A percentile compares a stretch with the other conserved stretches of the same genome.
These are phyloP conservation scores for Setomelanomma holmii DNA, from an alignment of 2,329 filamentous ascomycete species.

Conservation along the genomic window DNA sequence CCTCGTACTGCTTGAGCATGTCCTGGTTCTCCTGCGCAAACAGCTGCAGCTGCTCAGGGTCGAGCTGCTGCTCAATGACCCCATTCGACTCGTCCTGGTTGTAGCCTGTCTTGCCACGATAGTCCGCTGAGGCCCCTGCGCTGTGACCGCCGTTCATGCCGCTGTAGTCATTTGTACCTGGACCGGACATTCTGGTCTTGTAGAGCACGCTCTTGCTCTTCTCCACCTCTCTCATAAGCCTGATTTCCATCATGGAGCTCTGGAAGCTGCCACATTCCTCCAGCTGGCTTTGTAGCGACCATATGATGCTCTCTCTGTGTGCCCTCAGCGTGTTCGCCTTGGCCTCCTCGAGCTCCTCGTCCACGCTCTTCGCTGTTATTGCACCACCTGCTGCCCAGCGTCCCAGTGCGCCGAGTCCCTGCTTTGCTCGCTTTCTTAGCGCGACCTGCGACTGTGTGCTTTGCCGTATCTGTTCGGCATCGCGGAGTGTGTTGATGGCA, in stretches of 20 bases:
- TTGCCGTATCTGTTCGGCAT: constrained; percentile 81
- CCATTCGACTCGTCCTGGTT: constrained; percentile 31
- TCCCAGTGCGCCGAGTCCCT: constrained; percentile 71
- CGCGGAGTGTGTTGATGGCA: constrained; percentile 78
- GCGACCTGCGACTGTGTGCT: constrained; percentile 76
- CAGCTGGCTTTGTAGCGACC: constrained; percentile 77
- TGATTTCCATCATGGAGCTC: constrained; percentile 89
- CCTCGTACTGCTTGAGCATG: constrained; percentile 92
- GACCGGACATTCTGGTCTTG: constrained; percentile 61
- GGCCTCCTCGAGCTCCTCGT: constrained; percentile 77
- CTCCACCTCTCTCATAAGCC: constrained; percentile 84
- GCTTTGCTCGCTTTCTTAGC: constrained; percentile 70
- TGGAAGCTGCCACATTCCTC: constrained; percentile 80
- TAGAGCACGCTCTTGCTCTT: constrained; percentile 86
- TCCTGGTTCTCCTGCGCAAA: constrained; percentile 93
- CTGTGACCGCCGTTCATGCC: constrained; percentile 23
- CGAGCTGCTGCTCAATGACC: constrained; percentile 66
- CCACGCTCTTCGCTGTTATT: constrained; percentile 62
- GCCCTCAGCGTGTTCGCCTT: constrained; percentile 69
- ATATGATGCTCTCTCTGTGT: constrained; percentile 83
- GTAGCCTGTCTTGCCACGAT: constrained; percentile 32
- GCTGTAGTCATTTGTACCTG: constrained; percentile 27
- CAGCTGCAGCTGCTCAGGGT: constrained; percentile 85
- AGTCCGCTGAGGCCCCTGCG: constrained; percentile 24
- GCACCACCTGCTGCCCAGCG: constrained; percentile 67